Evolutionary conservation across 306 rosid genomes (phyloP).

Genomic region (Malus sieversii): DNA sequence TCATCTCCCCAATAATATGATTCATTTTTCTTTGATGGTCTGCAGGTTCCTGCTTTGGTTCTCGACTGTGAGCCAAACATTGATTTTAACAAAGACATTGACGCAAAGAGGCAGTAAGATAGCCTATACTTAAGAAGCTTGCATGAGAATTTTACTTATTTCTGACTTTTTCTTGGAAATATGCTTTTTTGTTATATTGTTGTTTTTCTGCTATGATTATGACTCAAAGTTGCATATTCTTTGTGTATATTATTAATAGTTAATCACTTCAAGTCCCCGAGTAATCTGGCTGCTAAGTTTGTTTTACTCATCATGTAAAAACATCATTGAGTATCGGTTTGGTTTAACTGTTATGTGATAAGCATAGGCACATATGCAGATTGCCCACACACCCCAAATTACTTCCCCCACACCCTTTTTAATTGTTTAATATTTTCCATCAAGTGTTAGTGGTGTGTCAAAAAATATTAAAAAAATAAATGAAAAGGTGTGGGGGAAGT

Average conservation of each 20-base stretch:
- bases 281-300: neutral
- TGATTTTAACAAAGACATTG: slow-evolving; percentile 89
- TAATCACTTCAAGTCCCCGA: neutral
- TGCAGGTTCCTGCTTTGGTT: slow-evolving; percentile 96
- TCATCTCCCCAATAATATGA: neutral
- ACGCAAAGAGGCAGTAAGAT: slow-evolving; percentile 90
- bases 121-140: neutral
- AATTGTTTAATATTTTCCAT: no score
- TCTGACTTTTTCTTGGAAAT: neutral
- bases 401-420: no score
- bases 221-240: neutral
- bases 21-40: slow-evolving; percentile 10
- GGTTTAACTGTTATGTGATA: neutral
- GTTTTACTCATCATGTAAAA: neutral
- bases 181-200: neutral
- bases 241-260: neutral
- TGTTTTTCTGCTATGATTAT: neutral
- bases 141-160: neutral
- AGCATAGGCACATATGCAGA: neutral
- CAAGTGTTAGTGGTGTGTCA: no score
- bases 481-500: no score
- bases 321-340: neutral
- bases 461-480: no score
- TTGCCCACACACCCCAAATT: neutral
- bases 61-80: slow-evolving; percentile 97